Evolutionary conservation across 345 rosid species (phyloP), one percentile per base, ranked within the genome.

Genomic region (Draba incana): DNA sequence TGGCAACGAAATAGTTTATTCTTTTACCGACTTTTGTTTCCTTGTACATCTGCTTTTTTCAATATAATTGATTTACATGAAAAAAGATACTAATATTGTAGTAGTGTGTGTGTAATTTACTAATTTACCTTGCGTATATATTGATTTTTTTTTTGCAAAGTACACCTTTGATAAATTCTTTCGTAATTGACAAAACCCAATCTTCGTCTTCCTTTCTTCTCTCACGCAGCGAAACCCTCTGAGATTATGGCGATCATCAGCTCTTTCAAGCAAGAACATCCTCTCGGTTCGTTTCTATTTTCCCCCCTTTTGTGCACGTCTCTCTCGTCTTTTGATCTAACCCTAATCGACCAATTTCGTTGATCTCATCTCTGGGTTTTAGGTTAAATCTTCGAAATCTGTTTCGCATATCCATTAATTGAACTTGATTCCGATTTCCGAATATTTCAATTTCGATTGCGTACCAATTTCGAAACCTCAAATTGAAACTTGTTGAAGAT

Each of bases 231-330:
- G 78, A 62, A 33, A 53, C 49, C 33, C 41, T 1, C 9, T 38
- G 25, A 30, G 30, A 31, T 4, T 61, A 92, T 93, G 98, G 88
- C 94, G 10, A 85, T 74, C 61, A 85, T 74, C 61, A 87, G 85
- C 78, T 87, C 87, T 38, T 93, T 90, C 84, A 88, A 93, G 84
- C 72, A 81, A 80, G 98, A 93, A 70, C 96, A 90, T 49, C 97
- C 98, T 35, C 91, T 93, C 46, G 98, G 98, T 89, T 72, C 39
- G 83, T 74, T 23, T 68, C 46, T 15, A 20, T 1, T 62, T 50
- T 35, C 13, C 51, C 70, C 70, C 28, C 30, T 50, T 78, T 31
- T 3, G 0, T 35, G 20, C 20, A 20, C 20, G 20, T 20, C 20
- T 20, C 20, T 20, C 20, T 54, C 20, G 27, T 9, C 33, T 28